Evolutionary conservation across 2,329 filamentous ascomycete genomes (phyloP).

Genomic region (Aspergillus melleus): DNA sequence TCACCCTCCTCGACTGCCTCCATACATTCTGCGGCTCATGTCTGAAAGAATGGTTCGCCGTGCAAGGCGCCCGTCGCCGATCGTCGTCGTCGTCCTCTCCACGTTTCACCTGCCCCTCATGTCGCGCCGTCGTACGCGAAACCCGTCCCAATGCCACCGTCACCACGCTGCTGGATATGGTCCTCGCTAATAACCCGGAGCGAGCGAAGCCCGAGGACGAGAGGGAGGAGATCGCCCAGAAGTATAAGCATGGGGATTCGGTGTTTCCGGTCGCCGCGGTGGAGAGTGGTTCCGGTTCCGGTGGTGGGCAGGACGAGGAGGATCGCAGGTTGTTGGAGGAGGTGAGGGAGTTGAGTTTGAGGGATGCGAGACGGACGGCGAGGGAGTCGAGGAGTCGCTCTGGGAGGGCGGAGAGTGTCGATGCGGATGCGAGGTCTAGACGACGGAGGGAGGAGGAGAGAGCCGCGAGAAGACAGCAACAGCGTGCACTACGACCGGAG

Average conservation of each 20-base stretch:
- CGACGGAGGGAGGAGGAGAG: conserved; percentile 35
- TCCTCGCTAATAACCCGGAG: conserved; percentile 74
- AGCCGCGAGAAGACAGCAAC: conserved; percentile 5
- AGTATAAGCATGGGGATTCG: conserved; percentile 79
- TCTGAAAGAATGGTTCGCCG: conserved; percentile 92
- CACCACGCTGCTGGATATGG: conserved; percentile 86
- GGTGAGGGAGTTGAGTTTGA: conserved; percentile 71
- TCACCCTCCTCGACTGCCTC: conserved; percentile 88
- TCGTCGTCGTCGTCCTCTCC: conserved; percentile 44
- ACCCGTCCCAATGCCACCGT: conserved; percentile 90
- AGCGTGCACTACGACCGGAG: conserved; percentile 12
- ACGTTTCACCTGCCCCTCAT: conserved; percentile 87
- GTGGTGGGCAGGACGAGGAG: conserved; percentile 51
- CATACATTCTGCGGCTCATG: conserved; percentile 97
- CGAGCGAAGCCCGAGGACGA: conserved; percentile 70
- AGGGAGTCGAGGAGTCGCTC: conserved; percentile 28
- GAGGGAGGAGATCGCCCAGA: conserved; percentile 70
- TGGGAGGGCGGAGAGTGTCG: conserved; percentile 37
- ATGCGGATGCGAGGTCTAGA: conserved; percentile 29
- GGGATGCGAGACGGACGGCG: conserved; percentile 36
- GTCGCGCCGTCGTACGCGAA: conserved; percentile 80
- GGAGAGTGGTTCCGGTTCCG: conserved; percentile 35
- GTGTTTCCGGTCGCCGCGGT: conserved; percentile 65
- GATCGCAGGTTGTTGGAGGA: conserved; percentile 71
- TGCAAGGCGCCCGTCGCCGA: conserved; percentile 63